A percentile compares a stretch with the other conserved stretches of the same genome.
phyloP scores from a whole-genome alignment of 2,329 filamentous ascomycete species.

The Annulohypoxylon truncatum region DNA sequence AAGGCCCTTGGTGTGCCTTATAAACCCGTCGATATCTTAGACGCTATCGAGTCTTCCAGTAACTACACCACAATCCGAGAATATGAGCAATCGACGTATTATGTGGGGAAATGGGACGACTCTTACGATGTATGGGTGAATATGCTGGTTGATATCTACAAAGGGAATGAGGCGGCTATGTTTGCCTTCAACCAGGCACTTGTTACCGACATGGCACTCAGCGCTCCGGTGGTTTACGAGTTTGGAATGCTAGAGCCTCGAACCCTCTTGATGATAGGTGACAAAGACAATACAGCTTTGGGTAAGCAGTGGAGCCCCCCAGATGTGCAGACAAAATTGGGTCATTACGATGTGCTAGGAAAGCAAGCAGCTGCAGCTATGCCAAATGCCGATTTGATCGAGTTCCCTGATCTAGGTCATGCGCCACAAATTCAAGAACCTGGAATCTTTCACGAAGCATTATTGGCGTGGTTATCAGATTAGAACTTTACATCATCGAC shows the following conservation, averaged over 20 bases:
- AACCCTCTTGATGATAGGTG: slow-evolving; percentile 63
- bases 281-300: slow-evolving; percentile 65
- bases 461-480: slow-evolving; percentile 58
- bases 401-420: slow-evolving; percentile 62
- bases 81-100: slow-evolving; percentile 63
- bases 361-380: slow-evolving; percentile 58
- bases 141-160: slow-evolving; percentile 65
- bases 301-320: slow-evolving; percentile 63
- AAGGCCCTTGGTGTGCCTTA: slow-evolving; percentile 62
- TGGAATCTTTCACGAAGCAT: slow-evolving; percentile 57
- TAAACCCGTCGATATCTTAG: slow-evolving; percentile 55
- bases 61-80: slow-evolving; percentile 58
- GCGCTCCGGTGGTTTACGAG: slow-evolving; percentile 63
- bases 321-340: slow-evolving; percentile 58
- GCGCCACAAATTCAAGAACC: slow-evolving; percentile 65
- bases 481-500: background rate
- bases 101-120: slow-evolving; percentile 60
- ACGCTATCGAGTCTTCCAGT: slow-evolving; percentile 53
- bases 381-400: slow-evolving; percentile 57
- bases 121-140: slow-evolving; percentile 66
- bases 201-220: slow-evolving; percentile 66
- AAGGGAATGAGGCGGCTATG: slow-evolving; percentile 54
- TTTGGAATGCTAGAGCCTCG: slow-evolving; percentile 58
- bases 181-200: slow-evolving; percentile 62
- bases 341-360: slow-evolving; percentile 62